phyloP scores from a whole-genome alignment of 2,329 filamentous ascomycete genomes.

The Apiospora phragmitis region DNA sequence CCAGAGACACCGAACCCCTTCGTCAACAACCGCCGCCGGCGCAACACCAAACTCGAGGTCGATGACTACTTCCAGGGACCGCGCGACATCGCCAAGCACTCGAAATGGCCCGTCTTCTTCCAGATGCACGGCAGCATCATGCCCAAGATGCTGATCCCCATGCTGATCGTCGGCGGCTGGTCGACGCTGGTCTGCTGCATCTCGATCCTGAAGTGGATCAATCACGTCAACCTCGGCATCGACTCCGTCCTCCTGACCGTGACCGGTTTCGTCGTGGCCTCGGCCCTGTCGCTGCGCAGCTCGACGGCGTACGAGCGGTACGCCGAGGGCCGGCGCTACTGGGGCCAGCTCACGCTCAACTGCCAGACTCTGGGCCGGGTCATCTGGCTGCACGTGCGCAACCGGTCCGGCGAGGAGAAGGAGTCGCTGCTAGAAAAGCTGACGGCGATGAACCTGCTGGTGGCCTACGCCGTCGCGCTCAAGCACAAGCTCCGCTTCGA shows the following conservation, averaged over 20 bases:
- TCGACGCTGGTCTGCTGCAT: slow-evolving; percentile 64
- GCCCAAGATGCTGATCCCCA: slow-evolving; percentile 73
- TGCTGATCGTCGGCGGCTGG: slow-evolving; percentile 65
- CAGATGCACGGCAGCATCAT: slow-evolving; percentile 73
- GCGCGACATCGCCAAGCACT: slow-evolving; percentile 52
- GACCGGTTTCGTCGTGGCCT: slow-evolving; percentile 81
- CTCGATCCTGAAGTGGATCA: slow-evolving; percentile 39
- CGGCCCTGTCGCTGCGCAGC: slow-evolving; percentile 67
- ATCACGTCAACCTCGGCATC: slow-evolving; percentile 48
- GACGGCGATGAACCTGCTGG: slow-evolving; percentile 73
- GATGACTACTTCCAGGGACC: slow-evolving; percentile 15
- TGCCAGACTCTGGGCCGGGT: slow-evolving; percentile 69
- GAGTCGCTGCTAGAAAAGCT: slow-evolving; percentile 68
- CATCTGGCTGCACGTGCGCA: slow-evolving; percentile 77
- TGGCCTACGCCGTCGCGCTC: slow-evolving; percentile 74
- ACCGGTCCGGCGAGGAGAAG: slow-evolving; percentile 60
- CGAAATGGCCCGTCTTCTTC: slow-evolving; percentile 77
- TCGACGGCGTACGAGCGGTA: slow-evolving; percentile 76
- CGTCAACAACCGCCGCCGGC: not conserved
- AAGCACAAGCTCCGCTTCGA: slow-evolving; percentile 86
- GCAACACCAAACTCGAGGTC: not conserved
- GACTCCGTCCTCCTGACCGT: slow-evolving; percentile 75
- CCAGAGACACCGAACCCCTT: not conserved
- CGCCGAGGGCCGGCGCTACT: slow-evolving; percentile 61
- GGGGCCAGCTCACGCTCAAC: slow-evolving; percentile 62